These are phyloP conservation scores for Nissolia schottii DNA, from an alignment of 306 rosid genomes.

Conservation along the genomic window DNA sequence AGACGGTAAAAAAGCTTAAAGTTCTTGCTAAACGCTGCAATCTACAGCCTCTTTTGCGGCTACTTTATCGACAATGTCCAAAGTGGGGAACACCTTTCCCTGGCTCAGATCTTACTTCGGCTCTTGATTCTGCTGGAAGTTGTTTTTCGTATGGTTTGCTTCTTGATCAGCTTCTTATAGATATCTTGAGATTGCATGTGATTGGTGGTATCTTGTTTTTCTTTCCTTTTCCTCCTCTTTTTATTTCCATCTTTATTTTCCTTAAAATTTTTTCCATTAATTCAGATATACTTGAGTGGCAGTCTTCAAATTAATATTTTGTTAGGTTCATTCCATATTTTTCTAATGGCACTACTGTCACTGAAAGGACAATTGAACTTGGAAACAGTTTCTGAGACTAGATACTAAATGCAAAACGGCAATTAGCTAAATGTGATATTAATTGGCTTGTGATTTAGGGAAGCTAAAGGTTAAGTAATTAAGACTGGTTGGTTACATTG, in stretches of 20 bases:
- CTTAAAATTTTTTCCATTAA: not conserved
- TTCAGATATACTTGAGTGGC: not conserved
- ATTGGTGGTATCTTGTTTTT: slow-evolving; percentile 10
- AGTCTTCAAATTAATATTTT: slow-evolving; percentile 4
- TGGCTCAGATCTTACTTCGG: slow-evolving; percentile 39
- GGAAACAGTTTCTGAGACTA: slow-evolving; percentile 10
- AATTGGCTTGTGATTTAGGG: not conserved
- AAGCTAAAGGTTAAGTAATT: not conserved
- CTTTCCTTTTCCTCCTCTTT: not conserved
- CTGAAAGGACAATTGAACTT: slow-evolving; percentile 1
- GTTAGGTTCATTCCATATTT: not conserved
- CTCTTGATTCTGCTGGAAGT: slow-evolving; percentile 61
- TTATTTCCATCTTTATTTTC: not conserved
- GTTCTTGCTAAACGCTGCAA: slow-evolving; percentile 68
- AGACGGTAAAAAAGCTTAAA: slow-evolving; percentile 50
- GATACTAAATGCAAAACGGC: slow-evolving; percentile 7
- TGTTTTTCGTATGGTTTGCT: slow-evolving; percentile 62
- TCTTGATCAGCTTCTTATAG: slow-evolving; percentile 17
- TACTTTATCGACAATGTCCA: slow-evolving; percentile 59
- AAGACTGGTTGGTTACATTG: slow-evolving; percentile 3
- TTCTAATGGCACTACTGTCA: slow-evolving; percentile 9
- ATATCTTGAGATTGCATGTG: slow-evolving; percentile 20
- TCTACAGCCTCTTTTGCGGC: slow-evolving; percentile 51
- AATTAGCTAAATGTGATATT: too few species aligned
- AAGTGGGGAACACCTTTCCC: slow-evolving; percentile 71